Base-by-base conservation (phyloP, 768 basidiomycete genomes). In the Pleurotus tuber-regium region DNA sequence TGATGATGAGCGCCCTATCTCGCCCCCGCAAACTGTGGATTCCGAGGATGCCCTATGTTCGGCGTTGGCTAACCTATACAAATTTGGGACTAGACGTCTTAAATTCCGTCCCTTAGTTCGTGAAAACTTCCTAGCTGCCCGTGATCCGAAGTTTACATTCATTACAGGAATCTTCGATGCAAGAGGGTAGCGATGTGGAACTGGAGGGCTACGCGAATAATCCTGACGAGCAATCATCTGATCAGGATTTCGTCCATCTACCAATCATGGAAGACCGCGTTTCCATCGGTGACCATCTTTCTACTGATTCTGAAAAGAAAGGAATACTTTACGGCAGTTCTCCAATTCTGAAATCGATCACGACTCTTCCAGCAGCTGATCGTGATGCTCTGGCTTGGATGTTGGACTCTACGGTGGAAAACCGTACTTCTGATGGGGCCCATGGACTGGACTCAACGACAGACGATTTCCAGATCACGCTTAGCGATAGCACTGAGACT, bases 21-120 rank as follows among this genome's bases (percentile, higher is more conserved):
- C 26, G 12, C 44, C 19, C 4, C 35, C 49, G 29, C 43, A 41
- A 14, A 33, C 51, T 42, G 57, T 72, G 50, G 67, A 59, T 38
- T 66, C 70, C 18, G 68, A 74, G 57, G 65, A 66, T 30, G 66
- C 66, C 16, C 57, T 83, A 33, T 68, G 59, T 54, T 60, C 73
- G 35, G 65, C 70, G 16, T 60, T 83, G 66, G 75, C 78, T 51
- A 65, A 66, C 36, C 57, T 79, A 23, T 80, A 75, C 55, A 68
- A 71, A 49, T 52, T 58, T 43, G 70, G 72, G 8, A 63, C 78
- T 58, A 68, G 70, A 36, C 70, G 69, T 8, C 67, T 68, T 11
- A 29, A 33, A 18, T 48, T 48, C 31, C 46, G 46, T 4, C 46
- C 46, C n/a, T 14, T n/a, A 21, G 46, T 48, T 48, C 12, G 46